phyloP scores from a whole-genome alignment of 176 grass and related monocot genomes.

The Ananas comosus region DNA sequence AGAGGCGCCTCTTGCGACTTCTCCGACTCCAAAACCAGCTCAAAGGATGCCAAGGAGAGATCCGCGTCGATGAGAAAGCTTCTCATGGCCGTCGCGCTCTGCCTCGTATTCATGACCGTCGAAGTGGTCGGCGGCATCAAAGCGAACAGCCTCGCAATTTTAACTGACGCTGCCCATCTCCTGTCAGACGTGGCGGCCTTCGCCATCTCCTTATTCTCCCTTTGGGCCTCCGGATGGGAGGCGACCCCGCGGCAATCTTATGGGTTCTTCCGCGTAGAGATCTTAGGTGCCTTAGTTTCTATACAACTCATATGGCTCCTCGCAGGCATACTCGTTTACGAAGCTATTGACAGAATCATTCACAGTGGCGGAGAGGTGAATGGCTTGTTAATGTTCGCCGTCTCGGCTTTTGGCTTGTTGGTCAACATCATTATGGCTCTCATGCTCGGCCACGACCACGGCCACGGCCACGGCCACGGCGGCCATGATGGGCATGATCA shows the following conservation, averaged over 20 bases:
- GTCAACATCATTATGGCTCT: slow-evolving; percentile 96
- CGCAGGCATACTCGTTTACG: slow-evolving; percentile 89
- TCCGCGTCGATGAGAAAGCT: slow-evolving; percentile 79
- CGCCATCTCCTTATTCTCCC: slow-evolving; percentile 88
- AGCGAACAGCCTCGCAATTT: slow-evolving; percentile 94
- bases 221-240: slow-evolving; percentile 97
- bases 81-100: slow-evolving; percentile 63
- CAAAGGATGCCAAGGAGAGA: slow-evolving; percentile 67
- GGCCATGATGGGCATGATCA: slow-evolving; percentile 32
- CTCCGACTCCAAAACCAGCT: slow-evolving; percentile 35
- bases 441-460: slow-evolving; percentile 92
- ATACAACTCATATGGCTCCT: slow-evolving; percentile 98
- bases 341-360: slow-evolving; percentile 78
- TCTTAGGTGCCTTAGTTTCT: slow-evolving; percentile 83
- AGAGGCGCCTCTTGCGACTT: slow-evolving; percentile 64
- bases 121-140: slow-evolving; percentile 92
- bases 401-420: slow-evolving; percentile 83
- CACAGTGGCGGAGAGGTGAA: slow-evolving; percentile 63
- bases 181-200: slow-evolving; percentile 96
- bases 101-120: slow-evolving; percentile 78
- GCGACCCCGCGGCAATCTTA: slow-evolving; percentile 84
- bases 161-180: slow-evolving; percentile 94
- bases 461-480: slow-evolving; percentile 56
- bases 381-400: slow-evolving; percentile 89
- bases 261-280: slow-evolving; percentile 91